Evolutionary conservation across 176 grass and related monocot species (phyloP).

Genomic region (Areca catechu): DNA sequence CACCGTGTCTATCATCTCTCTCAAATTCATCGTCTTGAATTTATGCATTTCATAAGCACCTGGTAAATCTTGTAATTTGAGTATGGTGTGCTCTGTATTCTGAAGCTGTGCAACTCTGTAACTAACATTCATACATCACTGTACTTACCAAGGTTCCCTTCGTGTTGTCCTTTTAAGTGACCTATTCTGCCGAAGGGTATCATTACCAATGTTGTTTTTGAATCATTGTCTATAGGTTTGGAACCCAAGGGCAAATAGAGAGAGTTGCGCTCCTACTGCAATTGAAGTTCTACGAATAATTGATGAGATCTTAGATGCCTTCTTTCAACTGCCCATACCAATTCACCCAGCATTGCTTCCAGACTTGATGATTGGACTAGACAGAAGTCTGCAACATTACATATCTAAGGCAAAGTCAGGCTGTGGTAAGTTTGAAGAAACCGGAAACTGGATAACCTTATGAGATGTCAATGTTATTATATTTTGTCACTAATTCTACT

Average conservation of each 20-base stretch:
- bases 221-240: constrained; percentile 51
- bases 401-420: constrained; percentile 84
- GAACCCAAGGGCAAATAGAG: constrained; percentile 87
- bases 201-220: no score
- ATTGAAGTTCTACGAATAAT: constrained; percentile 90
- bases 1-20: no score
- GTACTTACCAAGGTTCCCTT: no score
- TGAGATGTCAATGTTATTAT: background rate
- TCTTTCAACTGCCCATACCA: constrained; percentile 85
- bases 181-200: no score
- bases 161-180: no score
- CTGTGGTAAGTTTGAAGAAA: constrained; percentile 57
- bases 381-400: constrained; percentile 83
- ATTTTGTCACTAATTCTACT: no score
- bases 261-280: constrained; percentile 70
- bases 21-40: no score
- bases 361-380: constrained; percentile 66
- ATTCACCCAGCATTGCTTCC: constrained; percentile 86
- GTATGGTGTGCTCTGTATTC: no score
- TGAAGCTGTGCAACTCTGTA: no score
- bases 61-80: no score
- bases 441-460: constrained; percentile 4
- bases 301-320: constrained; percentile 88
- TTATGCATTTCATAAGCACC: no score
- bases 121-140: no score